Evolutionary conservation across 495 filamentous ascomycete genomes (phyloP), one percentile per base, ranked within the genome.

Genomic region (Diplogelasinospora grovesii): DNA sequence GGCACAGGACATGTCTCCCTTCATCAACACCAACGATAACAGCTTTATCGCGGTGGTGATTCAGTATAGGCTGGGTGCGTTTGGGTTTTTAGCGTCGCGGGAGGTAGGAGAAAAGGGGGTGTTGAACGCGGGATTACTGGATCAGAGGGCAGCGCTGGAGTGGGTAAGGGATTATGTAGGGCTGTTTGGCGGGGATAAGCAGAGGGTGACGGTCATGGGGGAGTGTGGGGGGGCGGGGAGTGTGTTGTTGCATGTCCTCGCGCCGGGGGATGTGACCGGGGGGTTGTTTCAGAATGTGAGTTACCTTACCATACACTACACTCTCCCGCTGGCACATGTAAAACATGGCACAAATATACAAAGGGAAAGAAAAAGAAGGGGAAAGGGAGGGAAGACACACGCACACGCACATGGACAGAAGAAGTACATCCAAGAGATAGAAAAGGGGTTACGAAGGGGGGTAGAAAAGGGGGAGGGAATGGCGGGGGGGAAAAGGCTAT

Each of bases 141-240:
- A 71, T 50, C 68, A 71, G 46, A 43, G 57, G 15, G 52, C 71
- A 20, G 67, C 60, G 1, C 50, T 70, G 1, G 43, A 63, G 22
- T 73, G 68, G 69, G 58, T 79, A 30, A 63, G 70, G 27, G 71
- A 77, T 28, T 75, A 79, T 28, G 79, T 81, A 37, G 64, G 42
- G 3, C 58, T 63, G 5, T 79, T 80, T 49, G 68, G 73, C 7
- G 73, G 77, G 1, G 55, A 64, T 40, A 60, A 59, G 25, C 20
- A 40, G 1, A 56, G 57, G 28, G 68, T 74, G 1, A 65, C 64
- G 10, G 49, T 68, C 11, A 58, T 54, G 52, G 68, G 63, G n/a
- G 66, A 69, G 52, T 72, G 65, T 1, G 73, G 74, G 2, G 75
- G 78, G 9, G 77, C 59, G 7, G 50, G 50, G 1, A 46, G 44